Evolutionary conservation across 1,139 yeast species (phyloP), one percentile per base, ranked within the genome.

Genomic region (Sporopachydermia cereana): DNA sequence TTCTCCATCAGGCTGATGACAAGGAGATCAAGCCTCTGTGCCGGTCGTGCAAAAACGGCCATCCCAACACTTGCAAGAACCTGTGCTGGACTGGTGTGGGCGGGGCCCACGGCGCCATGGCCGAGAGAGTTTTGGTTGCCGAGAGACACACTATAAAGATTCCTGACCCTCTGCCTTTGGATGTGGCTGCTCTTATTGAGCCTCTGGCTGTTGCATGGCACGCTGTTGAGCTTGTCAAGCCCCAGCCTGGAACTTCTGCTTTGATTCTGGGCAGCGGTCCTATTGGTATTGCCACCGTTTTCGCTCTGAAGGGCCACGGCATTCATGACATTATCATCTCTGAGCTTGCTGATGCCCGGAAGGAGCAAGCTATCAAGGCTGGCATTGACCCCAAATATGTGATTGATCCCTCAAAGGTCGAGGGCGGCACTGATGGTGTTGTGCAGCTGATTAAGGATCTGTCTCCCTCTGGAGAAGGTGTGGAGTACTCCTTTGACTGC

Each of bases 231-330:
- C 59, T 67, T 17, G 61, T 76, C 0, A 58, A 59, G n/a, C 66
- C 74, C 52, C 55, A 64, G 49, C 58, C 57, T 20, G 80, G 79
- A 24, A 66, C 69, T 36, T 61, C 70, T 14, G 80, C 77, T 2
- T 56, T 77, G 30, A 72, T 77, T 41, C 57, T 77, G 2, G 81
- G 83, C 31, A 76, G 77, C 44, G 84, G 84, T 3, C 81, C 83
- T 24, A 77, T 77, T 55, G 84, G 84, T 1, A 58, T 77, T 39
- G 74, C 78, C 22, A 68, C 78, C 1, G 63, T 76, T 27, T 59
- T 76, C 44, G 80, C 80, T 1, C 62, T 78, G 42, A 71, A 74
- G 50, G 83, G 79, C 7, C 71, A 71, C 49, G 69, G 73, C 24
- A 79, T 78, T 2, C 61, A 68, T 2, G 67, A 62, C 41, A 75